These are phyloP conservation scores for Aspergillus quadricinctus DNA, from an alignment of 2,329 filamentous ascomycete species.

Conservation along the genomic window DNA sequence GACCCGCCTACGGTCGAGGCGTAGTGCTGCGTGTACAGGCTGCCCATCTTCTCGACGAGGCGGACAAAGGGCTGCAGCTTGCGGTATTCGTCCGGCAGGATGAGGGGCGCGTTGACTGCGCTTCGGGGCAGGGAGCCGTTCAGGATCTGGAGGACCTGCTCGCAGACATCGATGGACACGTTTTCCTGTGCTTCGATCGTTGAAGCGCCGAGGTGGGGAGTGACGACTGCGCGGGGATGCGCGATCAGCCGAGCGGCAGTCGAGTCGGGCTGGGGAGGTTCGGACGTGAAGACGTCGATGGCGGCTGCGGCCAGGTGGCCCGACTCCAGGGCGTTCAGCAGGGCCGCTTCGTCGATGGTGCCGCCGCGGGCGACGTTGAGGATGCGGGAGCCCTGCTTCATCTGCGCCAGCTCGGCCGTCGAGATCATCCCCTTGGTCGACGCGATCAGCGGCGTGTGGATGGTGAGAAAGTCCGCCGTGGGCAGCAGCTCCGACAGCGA, in stretches of 20 bases:
- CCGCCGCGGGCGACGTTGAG: conserved; percentile 77
- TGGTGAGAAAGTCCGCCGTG: conserved; percentile 69
- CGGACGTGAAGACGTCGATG: conserved; percentile 73
- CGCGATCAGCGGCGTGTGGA: conserved; percentile 75
- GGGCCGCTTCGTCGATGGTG: conserved; percentile 71
- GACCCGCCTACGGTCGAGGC: conserved; percentile 30
- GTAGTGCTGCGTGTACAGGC: conserved; percentile 74
- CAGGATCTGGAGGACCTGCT: conserved; percentile 71
- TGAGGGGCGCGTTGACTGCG: conserved; percentile 77
- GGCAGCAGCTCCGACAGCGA: conserved; percentile 59
- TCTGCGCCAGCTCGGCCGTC: conserved; percentile 60
- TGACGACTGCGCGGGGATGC: conserved; percentile 70
- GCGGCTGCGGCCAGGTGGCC: conserved; percentile 72
- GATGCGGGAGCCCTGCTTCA: conserved; percentile 70
- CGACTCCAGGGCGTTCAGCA: conserved; percentile 65
- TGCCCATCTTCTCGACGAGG: conserved; percentile 74
- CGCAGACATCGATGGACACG: conserved; percentile 76
- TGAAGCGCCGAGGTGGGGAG: conserved; percentile 74
- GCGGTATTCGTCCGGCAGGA: conserved; percentile 73
- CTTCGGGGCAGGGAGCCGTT: conserved; percentile 67
- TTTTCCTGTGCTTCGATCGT: conserved; percentile 82
- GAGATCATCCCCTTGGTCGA: conserved; percentile 72
- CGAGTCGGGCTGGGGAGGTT: conserved; percentile 63
- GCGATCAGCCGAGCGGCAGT: conserved; percentile 59
- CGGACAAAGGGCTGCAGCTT: conserved; percentile 72